Conservation (phyloP, 306 rosid species). For the Chamaecrista fasciculata region DNA sequence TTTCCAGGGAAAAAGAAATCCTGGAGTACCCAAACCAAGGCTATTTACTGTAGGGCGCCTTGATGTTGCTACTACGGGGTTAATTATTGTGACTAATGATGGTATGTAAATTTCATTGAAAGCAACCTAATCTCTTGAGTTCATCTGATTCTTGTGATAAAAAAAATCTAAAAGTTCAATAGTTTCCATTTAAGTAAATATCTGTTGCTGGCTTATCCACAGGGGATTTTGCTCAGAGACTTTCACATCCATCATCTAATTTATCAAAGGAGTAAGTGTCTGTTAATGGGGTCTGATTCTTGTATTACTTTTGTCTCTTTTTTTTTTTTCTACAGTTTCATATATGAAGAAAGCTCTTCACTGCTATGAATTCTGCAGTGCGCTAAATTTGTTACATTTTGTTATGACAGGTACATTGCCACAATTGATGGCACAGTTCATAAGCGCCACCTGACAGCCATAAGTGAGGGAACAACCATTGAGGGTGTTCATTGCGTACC, state of each 20-base stretch:
- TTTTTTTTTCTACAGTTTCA: conserved; percentile 7
- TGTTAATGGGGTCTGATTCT: conserved; percentile 8
- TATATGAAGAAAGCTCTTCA: conserved; percentile 13
- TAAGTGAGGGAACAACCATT: conserved; percentile 73
- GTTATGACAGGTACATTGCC: conserved; percentile 73
- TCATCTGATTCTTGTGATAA: background rate
- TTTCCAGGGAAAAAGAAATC: conserved; percentile 60
- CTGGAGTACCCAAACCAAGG: conserved; percentile 71
- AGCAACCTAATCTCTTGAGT: conserved; percentile 12
- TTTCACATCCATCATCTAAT: conserved; percentile 89
- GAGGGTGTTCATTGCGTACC: conserved; percentile 83
- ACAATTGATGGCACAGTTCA: conserved; percentile 67
- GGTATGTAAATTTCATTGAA: conserved; percentile 48
- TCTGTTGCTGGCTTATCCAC: conserved; percentile 31
- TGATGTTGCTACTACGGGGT: conserved; percentile 95
- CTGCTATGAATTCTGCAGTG: conserved; percentile 19
- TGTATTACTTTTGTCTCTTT: background rate
- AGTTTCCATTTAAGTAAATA: conserved; percentile 28
- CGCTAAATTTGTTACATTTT: conserved; percentile 26
- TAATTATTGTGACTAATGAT: conserved; percentile 91
- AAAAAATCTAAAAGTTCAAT: background rate
- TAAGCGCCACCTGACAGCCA: conserved; percentile 67
- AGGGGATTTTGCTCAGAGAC: conserved; percentile 77
- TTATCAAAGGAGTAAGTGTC: conserved; percentile 83
- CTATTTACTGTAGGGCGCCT: conserved; percentile 93